These are phyloP conservation scores for Hypocrella siamensis DNA, from an alignment of 2,329 filamentous ascomycete species.

Conservation along the genomic window DNA sequence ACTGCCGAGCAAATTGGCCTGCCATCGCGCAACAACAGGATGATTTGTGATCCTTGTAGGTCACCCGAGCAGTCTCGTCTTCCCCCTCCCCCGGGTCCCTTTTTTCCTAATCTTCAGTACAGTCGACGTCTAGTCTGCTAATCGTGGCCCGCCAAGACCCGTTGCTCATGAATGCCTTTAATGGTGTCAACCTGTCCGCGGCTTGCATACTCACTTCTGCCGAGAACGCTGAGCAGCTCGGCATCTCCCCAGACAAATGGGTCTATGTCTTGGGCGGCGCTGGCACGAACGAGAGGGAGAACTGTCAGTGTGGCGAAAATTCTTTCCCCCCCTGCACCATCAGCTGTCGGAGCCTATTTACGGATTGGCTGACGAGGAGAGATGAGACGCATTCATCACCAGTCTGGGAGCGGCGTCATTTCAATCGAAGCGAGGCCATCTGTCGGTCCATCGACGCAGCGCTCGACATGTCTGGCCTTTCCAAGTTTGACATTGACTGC, in stretches of 20 bases:
- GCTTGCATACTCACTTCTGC: slow-evolving; percentile 45
- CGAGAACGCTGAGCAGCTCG: slow-evolving; percentile 34
- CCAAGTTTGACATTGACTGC: slow-evolving; percentile 36
- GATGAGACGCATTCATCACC: too few relatives aligned
- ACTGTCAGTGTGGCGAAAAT: slow-evolving; percentile 23
- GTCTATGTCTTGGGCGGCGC: slow-evolving; percentile 50
- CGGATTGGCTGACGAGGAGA: too few relatives aligned
- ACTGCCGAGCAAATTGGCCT: slow-evolving; percentile 35
- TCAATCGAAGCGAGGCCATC: slow-evolving; percentile 40
- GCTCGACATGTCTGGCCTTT: slow-evolving; percentile 29
- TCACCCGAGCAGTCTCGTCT: slow-evolving; percentile 1
- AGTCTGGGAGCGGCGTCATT: slow-evolving; percentile 49
- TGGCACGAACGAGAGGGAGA: slow-evolving; percentile 38
- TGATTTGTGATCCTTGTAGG: slow-evolving; percentile 54
- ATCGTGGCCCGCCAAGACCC: slow-evolving; percentile 34
- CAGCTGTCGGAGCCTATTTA: slow-evolving; percentile 45
- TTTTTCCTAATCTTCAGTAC: background rate
- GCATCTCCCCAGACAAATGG: slow-evolving; percentile 39
- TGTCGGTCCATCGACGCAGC: slow-evolving; percentile 39
- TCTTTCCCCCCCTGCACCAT: background rate
- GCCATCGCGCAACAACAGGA: slow-evolving; percentile 40
- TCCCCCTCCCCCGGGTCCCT: background rate
- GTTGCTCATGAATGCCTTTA: slow-evolving; percentile 57
- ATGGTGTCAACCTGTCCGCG: slow-evolving; percentile 48
- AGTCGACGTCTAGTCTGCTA: background rate